These are phyloP conservation scores for Aphanomyces astaci DNA, from an alignment of 352 stramenopile genomes.

Conservation along the genomic window DNA sequence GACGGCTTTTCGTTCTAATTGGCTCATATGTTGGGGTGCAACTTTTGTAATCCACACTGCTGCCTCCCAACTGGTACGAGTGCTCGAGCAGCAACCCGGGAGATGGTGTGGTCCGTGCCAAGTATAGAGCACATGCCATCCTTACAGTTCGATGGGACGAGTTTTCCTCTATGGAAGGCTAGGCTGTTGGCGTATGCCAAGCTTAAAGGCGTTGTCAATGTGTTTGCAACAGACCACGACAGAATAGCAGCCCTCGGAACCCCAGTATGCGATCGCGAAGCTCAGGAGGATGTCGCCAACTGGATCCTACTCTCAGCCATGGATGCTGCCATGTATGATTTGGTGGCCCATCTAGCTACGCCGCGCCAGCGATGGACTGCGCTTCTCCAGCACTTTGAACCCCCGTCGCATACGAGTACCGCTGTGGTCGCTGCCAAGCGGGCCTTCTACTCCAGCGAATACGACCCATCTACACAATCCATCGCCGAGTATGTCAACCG, in stretches of 20 bases:
- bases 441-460: not conserved
- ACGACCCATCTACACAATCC: not conserved
- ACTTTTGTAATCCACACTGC: too few species aligned
- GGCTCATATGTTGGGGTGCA: too few species aligned
- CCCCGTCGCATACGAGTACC: not conserved
- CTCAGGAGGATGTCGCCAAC: not conserved
- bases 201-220: not conserved
- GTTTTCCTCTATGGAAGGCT: not conserved
- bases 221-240: too few species aligned
- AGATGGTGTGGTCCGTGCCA: not conserved
- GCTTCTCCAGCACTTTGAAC: not conserved
- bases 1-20: too few species aligned
- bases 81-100: not conserved
- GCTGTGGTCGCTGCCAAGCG: not conserved
- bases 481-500: not conserved
- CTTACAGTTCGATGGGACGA: not conserved
- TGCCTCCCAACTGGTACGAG: too few species aligned
- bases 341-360: not conserved
- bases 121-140: not conserved
- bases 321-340: too few species aligned
- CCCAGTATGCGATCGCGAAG: too few species aligned
- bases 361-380: not conserved
- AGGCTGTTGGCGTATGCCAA: not conserved
- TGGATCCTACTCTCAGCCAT: not conserved
- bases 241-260: too few species aligned